Conservation (phyloP, 495 filamentous ascomycete species). For the Hypoxylon perforatum region DNA sequence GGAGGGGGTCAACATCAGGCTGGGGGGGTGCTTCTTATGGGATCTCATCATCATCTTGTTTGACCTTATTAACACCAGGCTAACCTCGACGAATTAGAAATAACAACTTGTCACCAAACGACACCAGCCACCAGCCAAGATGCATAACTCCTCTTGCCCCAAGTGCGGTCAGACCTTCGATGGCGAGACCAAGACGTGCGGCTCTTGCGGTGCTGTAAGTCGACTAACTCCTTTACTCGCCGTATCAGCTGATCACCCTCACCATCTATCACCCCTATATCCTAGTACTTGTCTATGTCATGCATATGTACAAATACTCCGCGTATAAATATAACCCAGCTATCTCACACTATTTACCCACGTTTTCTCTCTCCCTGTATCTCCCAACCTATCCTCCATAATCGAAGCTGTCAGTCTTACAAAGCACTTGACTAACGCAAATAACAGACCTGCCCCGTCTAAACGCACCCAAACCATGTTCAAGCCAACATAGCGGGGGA, state of each 20-base stretch:
- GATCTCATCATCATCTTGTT: too few species aligned
- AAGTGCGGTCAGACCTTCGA: constrained; percentile 58
- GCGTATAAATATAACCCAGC: background rate
- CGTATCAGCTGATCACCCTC: background rate
- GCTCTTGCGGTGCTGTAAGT: constrained; percentile 62
- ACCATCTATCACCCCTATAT: background rate
- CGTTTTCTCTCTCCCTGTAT: background rate
- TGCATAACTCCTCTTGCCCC: constrained; percentile 60
- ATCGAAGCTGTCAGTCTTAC: background rate
- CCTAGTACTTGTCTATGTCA: background rate
- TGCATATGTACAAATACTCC: background rate
- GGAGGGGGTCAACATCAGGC: too few species aligned
- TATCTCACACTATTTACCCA: background rate
- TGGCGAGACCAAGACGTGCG: constrained; percentile 57
- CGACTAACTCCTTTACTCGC: background rate
- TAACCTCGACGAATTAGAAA: background rate
- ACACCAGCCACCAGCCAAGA: constrained; percentile 37
- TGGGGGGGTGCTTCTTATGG: too few species aligned
- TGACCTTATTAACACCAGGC: background rate
- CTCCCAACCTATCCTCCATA: background rate
- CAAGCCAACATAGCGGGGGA: background rate
- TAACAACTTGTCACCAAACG: constrained; percentile 3
- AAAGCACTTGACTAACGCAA: constrained; percentile 9
- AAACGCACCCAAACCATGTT: constrained; percentile 26
- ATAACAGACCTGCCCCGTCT: constrained; percentile 46